Conservation (phyloP, 371 early-diverging fungal genomes). For the Lichtheimia ornata region DNA sequence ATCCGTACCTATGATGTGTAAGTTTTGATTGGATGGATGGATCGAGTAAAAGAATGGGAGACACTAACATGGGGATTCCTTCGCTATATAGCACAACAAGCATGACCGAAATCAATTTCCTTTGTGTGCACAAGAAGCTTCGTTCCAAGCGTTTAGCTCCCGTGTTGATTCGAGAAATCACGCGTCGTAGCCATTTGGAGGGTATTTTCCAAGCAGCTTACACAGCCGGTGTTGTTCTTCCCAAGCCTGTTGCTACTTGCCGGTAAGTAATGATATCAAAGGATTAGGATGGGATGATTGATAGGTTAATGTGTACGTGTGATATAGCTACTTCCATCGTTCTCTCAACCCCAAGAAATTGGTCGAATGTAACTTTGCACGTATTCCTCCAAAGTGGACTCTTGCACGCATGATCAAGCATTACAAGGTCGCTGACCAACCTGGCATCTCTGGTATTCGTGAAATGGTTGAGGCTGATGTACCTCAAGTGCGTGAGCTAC, state of each 20-base stretch:
- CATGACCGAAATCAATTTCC: conserved; percentile 97
- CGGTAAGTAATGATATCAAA: conserved; percentile 43
- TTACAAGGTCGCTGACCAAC: conserved; percentile 70
- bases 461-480: conserved; percentile 79
- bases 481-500: conserved; percentile 64
- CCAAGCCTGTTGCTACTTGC: conserved; percentile 86
- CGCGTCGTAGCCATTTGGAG: conserved; percentile 88
- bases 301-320: background rate
- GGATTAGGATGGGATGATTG: background rate
- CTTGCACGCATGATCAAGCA: conserved; percentile 74
- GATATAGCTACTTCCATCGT: conserved; percentile 88
- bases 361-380: conserved; percentile 90
- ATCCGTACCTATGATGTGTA: conserved; percentile 73
- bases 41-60: too few species aligned
- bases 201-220: conserved; percentile 98
- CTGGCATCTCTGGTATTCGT: conserved; percentile 74
- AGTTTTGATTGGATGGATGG: conserved; percentile 19
- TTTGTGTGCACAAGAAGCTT: conserved; percentile 96
- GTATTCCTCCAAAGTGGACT: conserved; percentile 70
- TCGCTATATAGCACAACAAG: conserved; percentile 38
- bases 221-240: conserved; percentile 93
- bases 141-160: conserved; percentile 96
- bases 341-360: conserved; percentile 92
- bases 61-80: too few species aligned
- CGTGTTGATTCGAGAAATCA: conserved; percentile 98